phyloP scores from a whole-genome alignment of 495 filamentous ascomycete genomes.

The Aspergillus asperescens region DNA sequence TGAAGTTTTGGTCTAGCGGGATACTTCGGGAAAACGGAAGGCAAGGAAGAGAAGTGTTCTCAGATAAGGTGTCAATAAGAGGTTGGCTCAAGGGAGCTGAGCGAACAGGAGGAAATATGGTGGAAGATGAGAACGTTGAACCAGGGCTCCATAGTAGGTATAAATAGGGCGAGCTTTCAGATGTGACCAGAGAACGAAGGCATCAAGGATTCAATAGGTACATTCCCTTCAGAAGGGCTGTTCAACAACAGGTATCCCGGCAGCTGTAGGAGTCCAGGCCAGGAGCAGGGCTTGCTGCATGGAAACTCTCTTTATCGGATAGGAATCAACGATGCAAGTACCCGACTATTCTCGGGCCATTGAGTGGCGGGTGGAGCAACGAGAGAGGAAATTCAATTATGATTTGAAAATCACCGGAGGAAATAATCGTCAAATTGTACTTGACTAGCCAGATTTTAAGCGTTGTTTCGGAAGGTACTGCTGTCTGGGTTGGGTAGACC shows the following conservation, averaged over 20 bases:
- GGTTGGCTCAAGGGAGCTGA: neutral
- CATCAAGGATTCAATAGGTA: slow-evolving; percentile 8
- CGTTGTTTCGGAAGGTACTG: neutral
- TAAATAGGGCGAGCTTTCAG: slow-evolving; percentile 22
- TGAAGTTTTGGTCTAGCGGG: neutral
- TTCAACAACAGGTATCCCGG: slow-evolving; percentile 13
- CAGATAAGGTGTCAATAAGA: neutral
- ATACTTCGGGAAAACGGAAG: neutral
- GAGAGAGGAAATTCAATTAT: slow-evolving; percentile 2
- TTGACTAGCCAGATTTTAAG: slow-evolving; percentile 1
- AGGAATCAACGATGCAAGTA: slow-evolving; percentile 19
- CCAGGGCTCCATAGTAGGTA: slow-evolving; percentile 22
- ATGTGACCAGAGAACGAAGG: slow-evolving; percentile 7
- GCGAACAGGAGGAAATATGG: neutral
- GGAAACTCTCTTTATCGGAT: slow-evolving; percentile 12
- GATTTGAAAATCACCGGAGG: slow-evolving; percentile 4
- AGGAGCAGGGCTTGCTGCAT: slow-evolving; percentile 17
- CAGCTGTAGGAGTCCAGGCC: slow-evolving; percentile 16
- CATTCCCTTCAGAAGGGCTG: slow-evolving; percentile 12
- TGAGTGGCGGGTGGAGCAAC: slow-evolving; percentile 18
- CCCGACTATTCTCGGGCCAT: slow-evolving; percentile 20
- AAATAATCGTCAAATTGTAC: neutral
- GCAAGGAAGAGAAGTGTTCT: neutral
- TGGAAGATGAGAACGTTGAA: slow-evolving; percentile 12
- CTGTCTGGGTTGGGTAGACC: neutral